These are phyloP conservation scores for Colletotrichum cereale DNA, from an alignment of 2,329 filamentous ascomycete genomes.

Conservation along the genomic window DNA sequence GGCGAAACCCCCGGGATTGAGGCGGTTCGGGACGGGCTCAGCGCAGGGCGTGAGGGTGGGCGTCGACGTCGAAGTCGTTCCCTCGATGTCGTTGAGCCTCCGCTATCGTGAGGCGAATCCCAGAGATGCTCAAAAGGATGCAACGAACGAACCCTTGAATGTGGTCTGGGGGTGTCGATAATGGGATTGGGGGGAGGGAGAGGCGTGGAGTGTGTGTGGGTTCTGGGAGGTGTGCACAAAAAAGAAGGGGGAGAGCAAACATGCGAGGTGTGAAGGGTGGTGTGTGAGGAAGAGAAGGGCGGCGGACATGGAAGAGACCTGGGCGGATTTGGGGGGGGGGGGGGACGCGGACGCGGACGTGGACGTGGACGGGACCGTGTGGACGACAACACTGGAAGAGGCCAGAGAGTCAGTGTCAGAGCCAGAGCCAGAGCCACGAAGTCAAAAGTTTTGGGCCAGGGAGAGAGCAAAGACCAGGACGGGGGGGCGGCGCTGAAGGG, in stretches of 20 bases:
- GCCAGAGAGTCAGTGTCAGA: constrained; percentile 18
- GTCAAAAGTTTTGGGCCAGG: constrained; percentile 7
- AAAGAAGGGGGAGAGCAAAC: constrained; percentile 43
- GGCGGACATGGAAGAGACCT: constrained; percentile 40
- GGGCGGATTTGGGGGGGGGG: constrained; percentile 30
- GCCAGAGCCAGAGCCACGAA: constrained; percentile 14
- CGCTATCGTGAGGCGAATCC: constrained; percentile 39
- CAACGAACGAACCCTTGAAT: constrained; percentile 42
- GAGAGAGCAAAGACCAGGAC: constrained; percentile 20
- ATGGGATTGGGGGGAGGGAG: constrained; percentile 55
- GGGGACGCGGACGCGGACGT: constrained; percentile 24
- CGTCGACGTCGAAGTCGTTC: constrained; percentile 20
- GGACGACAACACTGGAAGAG: constrained; percentile 2
- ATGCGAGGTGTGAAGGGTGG: constrained; percentile 42
- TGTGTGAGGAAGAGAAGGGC: constrained; percentile 39
- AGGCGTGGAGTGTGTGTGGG: constrained; percentile 54
- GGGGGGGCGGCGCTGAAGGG: constrained; percentile 35
- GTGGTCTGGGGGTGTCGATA: constrained; percentile 55
- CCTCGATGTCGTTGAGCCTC: constrained; percentile 34
- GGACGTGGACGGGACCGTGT: constrained; percentile 25
- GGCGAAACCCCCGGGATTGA: background rate
- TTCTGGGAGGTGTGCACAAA: constrained; percentile 46
- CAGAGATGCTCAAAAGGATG: constrained; percentile 39
- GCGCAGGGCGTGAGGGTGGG: constrained; percentile 10
- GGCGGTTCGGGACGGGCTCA: background rate